Conservation (phyloP, 116 monocot genomes). For the Thalassia testudinum region DNA sequence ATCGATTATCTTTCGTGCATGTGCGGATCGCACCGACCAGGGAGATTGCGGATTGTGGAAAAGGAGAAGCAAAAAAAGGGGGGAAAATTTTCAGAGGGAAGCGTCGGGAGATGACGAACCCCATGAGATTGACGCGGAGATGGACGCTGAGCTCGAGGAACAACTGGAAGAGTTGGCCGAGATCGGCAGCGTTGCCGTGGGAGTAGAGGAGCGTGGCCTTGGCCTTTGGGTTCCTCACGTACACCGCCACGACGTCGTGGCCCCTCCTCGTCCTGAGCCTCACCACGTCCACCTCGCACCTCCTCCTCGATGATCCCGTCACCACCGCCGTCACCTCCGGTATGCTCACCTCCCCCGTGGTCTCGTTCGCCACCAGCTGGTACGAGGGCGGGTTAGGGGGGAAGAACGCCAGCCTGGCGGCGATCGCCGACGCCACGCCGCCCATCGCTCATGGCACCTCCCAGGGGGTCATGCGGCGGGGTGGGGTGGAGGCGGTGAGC, state of each 20-base stretch:
- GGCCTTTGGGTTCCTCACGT: conserved; percentile 28
- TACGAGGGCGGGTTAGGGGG: conserved; percentile 78
- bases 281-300: conserved; percentile 34
- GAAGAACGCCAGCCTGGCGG: conserved; percentile 85
- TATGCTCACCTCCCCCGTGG: conserved; percentile 23
- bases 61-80: too few species aligned
- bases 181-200: conserved; percentile 19
- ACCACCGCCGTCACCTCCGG: conserved; percentile 38
- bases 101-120: conserved; percentile 17
- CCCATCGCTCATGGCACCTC: conserved; percentile 32
- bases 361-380: conserved; percentile 24
- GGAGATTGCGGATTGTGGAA: too few species aligned
- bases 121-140: conserved; percentile 64
- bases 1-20: too few species aligned
- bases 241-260: conserved; percentile 57
- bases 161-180: conserved; percentile 53
- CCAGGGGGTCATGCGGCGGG: too few species aligned
- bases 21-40: too few species aligned
- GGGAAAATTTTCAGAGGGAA: too few species aligned
- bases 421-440: conserved; percentile 69
- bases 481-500: too few species aligned
- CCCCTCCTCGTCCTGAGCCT: conserved; percentile 54
- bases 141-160: conserved; percentile 60
- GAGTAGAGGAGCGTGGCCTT: conserved; percentile 29
- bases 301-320: conserved; percentile 3